phyloP scores from a whole-genome alignment of 441 rosid species.

The Gossypium davidsonii region DNA sequence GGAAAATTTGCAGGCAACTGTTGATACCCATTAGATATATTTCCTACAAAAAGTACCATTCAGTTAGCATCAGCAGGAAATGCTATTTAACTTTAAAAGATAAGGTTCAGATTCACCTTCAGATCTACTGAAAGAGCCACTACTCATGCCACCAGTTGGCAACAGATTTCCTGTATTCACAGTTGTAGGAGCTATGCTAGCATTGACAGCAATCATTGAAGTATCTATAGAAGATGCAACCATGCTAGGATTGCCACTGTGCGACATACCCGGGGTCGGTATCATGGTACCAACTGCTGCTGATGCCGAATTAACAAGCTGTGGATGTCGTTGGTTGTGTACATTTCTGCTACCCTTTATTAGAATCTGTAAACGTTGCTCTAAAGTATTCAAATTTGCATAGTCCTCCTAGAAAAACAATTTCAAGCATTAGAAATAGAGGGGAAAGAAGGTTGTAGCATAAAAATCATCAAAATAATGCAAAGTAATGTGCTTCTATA shows the following conservation, averaged over 20 bases:
- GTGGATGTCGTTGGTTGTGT: conserved; percentile 45
- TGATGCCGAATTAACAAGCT: conserved; percentile 45
- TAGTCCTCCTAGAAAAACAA: conserved; percentile 69
- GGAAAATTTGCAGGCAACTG: conserved; percentile 66
- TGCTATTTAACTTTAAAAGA: conserved; percentile 1
- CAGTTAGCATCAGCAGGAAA: neutral
- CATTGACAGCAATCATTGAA: conserved; percentile 46
- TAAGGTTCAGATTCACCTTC: conserved; percentile 33
- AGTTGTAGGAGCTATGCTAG: conserved; percentile 42
- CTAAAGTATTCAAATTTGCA: conserved; percentile 60
- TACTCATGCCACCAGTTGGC: conserved; percentile 47
- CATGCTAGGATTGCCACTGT: conserved; percentile 54
- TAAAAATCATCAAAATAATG: neutral
- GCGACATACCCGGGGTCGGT: conserved; percentile 95
- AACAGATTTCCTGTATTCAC: conserved; percentile 53
- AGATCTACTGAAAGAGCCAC: conserved; percentile 43
- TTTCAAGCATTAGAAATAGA: conserved; percentile 6
- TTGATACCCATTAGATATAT: conserved; percentile 73
- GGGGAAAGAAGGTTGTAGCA: neutral
- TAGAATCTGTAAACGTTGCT: conserved; percentile 53
- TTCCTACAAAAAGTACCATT: conserved; percentile 41
- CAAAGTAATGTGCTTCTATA: neutral
- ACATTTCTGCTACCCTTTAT: conserved; percentile 43
- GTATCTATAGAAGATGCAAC: conserved; percentile 62
- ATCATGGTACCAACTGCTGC: conserved; percentile 81